These are phyloP conservation scores for Myrica gale DNA, from an alignment of 306 rosid genomes.

Conservation along the genomic window DNA sequence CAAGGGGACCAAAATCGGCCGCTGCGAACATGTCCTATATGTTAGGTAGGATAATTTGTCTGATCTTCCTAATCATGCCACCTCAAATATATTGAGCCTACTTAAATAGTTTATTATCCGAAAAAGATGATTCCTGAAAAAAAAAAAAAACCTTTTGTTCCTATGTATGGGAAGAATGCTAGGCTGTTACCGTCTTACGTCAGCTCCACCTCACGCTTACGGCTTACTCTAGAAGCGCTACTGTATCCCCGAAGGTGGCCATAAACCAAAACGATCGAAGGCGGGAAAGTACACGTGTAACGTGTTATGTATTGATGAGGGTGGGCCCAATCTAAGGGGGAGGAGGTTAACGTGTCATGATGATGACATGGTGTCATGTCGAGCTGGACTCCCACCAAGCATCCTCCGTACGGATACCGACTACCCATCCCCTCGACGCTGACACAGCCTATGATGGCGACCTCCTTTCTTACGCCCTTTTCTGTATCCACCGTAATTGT, in stretches of 20 bases:
- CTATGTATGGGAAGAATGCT: background rate
- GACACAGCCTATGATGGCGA: slow-evolving; percentile 1
- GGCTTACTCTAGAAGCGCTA: background rate
- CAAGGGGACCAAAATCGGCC: too few relatives aligned
- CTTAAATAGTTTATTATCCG: too few relatives aligned
- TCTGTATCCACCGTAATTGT: background rate
- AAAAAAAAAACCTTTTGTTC: too few relatives aligned
- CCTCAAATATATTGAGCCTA: too few relatives aligned
- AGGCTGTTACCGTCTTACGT: background rate
- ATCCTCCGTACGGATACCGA: background rate
- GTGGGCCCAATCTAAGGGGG: background rate
- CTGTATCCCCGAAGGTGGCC: background rate
- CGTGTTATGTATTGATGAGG: background rate
- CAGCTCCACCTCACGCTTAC: slow-evolving; percentile 11
- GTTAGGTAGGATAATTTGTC: too few relatives aligned
- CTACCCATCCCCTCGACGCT: background rate
- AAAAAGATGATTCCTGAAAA: too few relatives aligned
- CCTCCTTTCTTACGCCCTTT: background rate
- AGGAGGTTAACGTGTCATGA: background rate
- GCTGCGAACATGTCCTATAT: too few relatives aligned
- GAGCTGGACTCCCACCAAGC: background rate
- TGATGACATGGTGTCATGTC: background rate
- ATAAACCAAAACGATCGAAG: background rate
- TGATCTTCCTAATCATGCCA: too few relatives aligned
- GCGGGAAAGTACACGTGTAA: slow-evolving; percentile 3